Conservation (phyloP, 345 rosid species). For the Gossypium australe region DNA sequence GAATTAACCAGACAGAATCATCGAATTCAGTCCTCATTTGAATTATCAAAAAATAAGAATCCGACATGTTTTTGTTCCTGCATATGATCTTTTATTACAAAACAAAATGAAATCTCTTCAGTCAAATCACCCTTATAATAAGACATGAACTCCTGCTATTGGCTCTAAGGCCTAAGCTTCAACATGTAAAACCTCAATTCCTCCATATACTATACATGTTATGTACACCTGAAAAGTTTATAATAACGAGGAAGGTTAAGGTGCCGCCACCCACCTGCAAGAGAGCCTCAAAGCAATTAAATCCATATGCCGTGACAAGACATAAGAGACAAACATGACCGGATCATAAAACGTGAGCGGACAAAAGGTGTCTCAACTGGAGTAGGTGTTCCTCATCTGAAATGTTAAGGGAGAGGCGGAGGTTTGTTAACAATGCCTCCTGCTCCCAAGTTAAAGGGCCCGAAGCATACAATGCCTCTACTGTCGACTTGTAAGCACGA, state of each 20-base stretch:
- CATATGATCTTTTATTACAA: background rate
- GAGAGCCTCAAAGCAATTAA: background rate
- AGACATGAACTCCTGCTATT: conserved; percentile 5
- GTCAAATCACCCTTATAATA: conserved; percentile 8
- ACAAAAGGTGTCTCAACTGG: conserved; percentile 32
- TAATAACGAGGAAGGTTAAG: background rate
- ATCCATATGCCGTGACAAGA: background rate
- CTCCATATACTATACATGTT: conserved; percentile 1
- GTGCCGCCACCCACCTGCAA: background rate
- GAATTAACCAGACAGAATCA: too few species aligned
- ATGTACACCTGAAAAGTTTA: background rate
- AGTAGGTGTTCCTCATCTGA: conserved; percentile 41
- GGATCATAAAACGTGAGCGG: conserved; percentile 23
- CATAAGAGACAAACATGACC: background rate
- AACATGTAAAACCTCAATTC: background rate
- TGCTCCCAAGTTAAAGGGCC: conserved; percentile 52
- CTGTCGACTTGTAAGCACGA: conserved; percentile 28
- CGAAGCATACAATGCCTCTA: conserved; percentile 37
- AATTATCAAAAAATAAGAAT: too few species aligned
- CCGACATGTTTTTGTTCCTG: background rate
- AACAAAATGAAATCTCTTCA: conserved; percentile 1
- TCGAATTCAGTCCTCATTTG: too few species aligned
- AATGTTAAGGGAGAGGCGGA: conserved; percentile 35
- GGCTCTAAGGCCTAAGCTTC: background rate
- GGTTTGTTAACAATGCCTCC: conserved; percentile 38